These are phyloP conservation scores for Wilhelminamyces savonicus DNA, from an alignment of 805 yeast species.

Conservation along the genomic window DNA sequence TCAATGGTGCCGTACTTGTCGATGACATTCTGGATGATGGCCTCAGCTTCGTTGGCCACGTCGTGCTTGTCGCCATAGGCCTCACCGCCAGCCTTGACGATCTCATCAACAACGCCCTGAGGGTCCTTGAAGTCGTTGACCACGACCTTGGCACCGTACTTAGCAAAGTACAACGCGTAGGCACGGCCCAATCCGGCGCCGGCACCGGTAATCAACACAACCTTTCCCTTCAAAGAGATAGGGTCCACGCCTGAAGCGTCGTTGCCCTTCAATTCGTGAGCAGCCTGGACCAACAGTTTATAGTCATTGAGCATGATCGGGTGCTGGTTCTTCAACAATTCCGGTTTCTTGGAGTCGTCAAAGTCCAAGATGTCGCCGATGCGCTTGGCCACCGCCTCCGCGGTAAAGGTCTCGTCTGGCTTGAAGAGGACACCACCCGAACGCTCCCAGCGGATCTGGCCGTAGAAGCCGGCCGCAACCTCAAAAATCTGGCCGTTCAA, in stretches of 20 bases:
- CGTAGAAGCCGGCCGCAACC: slow-evolving; percentile 90
- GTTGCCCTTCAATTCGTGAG: slow-evolving; percentile 46
- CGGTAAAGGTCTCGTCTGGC: slow-evolving; percentile 71
- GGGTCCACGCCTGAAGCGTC: slow-evolving; percentile 33
- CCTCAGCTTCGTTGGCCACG: slow-evolving; percentile 68
- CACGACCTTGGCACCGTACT: slow-evolving; percentile 91
- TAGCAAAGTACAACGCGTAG: slow-evolving; percentile 79
- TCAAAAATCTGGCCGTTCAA: slow-evolving; percentile 78
- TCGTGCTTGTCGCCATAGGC: slow-evolving; percentile 84
- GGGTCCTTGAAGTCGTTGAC: slow-evolving; percentile 87
- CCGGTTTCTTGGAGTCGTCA: slow-evolving; percentile 47
- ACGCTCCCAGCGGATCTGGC: slow-evolving; percentile 93
- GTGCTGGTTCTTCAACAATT: slow-evolving; percentile 47
- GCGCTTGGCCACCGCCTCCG: slow-evolving; percentile 71
- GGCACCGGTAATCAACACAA: slow-evolving; percentile 90
- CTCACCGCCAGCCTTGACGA: slow-evolving; percentile 61
- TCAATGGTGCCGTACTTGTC: slow-evolving; percentile 78
- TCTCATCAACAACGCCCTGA: slow-evolving; percentile 64
- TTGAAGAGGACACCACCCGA: slow-evolving; percentile 80
- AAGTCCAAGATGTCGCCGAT: slow-evolving; percentile 62
- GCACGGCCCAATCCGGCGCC: slow-evolving; percentile 93
- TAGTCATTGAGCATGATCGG: slow-evolving; percentile 75
- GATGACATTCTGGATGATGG: slow-evolving; percentile 72
- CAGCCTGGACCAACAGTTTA: slow-evolving; percentile 47
- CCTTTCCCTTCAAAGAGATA: slow-evolving; percentile 70